phyloP scores from a whole-genome alignment of 768 basidiomycete species.

The Pleurotus pulmonarius region DNA sequence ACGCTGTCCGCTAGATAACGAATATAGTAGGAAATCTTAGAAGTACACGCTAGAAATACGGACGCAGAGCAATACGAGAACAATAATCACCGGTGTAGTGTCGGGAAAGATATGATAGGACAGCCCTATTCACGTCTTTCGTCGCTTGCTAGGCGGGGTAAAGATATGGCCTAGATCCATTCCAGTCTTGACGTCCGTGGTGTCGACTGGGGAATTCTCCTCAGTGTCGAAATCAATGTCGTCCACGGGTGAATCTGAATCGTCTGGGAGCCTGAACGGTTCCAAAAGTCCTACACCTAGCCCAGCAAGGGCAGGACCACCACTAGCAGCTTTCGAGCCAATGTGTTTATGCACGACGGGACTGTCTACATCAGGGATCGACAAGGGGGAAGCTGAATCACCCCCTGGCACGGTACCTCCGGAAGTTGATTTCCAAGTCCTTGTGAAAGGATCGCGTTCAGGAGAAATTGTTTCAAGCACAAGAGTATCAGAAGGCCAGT shows the following conservation, averaged over 20 bases:
- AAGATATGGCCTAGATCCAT: background rate
- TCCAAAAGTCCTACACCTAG: conserved; percentile 53
- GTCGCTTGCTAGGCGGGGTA: conserved; percentile 12
- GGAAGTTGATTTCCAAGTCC: conserved; percentile 41
- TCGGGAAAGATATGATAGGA: background rate
- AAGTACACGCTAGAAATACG: conserved; percentile 3
- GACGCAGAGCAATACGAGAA: conserved; percentile 8
- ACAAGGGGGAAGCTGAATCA: conserved; percentile 23
- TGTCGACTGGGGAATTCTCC: conserved; percentile 23
- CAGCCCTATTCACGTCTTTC: conserved; percentile 4
- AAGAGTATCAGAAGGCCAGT: conserved; percentile 34
- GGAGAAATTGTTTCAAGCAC: conserved; percentile 4
- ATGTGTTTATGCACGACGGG: conserved; percentile 37
- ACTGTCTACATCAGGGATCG: conserved; percentile 41
- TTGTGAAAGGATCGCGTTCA: conserved; percentile 39
- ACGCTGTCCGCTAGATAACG: background rate
- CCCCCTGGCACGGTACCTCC: conserved; percentile 26
- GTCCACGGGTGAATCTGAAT: conserved; percentile 15
- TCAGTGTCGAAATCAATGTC: conserved; percentile 30
- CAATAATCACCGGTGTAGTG: background rate
- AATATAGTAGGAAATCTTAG: background rate
- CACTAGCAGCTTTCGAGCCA: background rate
- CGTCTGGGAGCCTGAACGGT: conserved; percentile 45
- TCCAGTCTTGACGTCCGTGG: conserved; percentile 21
- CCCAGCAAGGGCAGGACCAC: conserved; percentile 21